A percentile compares a stretch with the other conserved stretches of the same genome.
Evolutionary conservation across 129 eudicot genomes (phyloP).

Genomic region (Daucus carota): DH1_v3.0 NC_030382.2:43547001-43547500

Average conservation of each 20-base stretch:
- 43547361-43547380: neutral
- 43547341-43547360: neutral
- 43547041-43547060: neutral
- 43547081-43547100: neutral
- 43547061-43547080: neutral
- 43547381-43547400: neutral
- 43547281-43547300: conserved; percentile 99
- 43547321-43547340: conserved; percentile 50
- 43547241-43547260: conserved; percentile 79
- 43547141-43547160: neutral
- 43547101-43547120: neutral
- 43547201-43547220: neutral
- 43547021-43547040: neutral
- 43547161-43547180: neutral
- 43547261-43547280: conserved; percentile 90
- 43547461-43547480: neutral
- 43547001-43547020: conserved; percentile 7
- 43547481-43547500: conserved; percentile 74
- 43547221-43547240: conserved; percentile 28
- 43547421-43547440: neutral
- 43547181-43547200: neutral
- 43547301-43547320: conserved; percentile 86
- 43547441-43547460: neutral
- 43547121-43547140: neutral
- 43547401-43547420: neutral